phyloP scores from a whole-genome alignment of 345 rosid genomes.

The Salix suchowensis region DNA sequence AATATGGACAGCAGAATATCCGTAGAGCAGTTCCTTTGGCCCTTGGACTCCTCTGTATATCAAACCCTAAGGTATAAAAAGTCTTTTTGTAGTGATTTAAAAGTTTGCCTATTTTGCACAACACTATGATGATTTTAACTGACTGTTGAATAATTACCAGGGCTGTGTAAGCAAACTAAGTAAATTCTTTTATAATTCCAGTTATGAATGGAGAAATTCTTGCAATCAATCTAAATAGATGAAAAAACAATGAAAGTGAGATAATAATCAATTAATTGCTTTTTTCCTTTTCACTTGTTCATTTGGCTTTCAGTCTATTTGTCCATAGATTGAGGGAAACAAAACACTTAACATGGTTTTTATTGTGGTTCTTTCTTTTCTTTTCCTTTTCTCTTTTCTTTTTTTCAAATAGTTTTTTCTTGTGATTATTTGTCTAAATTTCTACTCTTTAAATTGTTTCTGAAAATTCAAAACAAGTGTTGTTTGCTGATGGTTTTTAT shows the following conservation, averaged over 20 bases:
- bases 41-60: conserved; percentile 93
- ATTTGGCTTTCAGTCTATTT: neutral
- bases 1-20: conserved; percentile 88
- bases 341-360: no score
- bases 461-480: neutral
- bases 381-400: no score
- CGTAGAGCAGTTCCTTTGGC: conserved; percentile 94
- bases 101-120: neutral
- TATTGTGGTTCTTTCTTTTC: no score
- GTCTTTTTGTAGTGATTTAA: neutral
- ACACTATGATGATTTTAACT: neutral
- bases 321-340: neutral
- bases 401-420: no score
- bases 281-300: neutral
- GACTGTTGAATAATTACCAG: neutral
- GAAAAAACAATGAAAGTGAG: neutral
- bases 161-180: neutral
- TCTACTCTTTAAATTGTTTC: neutral
- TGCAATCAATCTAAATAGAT: neutral
- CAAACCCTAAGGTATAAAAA: conserved; percentile 84
- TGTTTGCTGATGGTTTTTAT: neutral
- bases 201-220: neutral
- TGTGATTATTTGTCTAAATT: neutral
- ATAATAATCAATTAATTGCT: neutral
- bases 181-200: neutral